These are phyloP conservation scores for Coniochaeta ligniaria DNA, from an alignment of 2,329 filamentous ascomycete species.

Conservation along the genomic window DNA sequence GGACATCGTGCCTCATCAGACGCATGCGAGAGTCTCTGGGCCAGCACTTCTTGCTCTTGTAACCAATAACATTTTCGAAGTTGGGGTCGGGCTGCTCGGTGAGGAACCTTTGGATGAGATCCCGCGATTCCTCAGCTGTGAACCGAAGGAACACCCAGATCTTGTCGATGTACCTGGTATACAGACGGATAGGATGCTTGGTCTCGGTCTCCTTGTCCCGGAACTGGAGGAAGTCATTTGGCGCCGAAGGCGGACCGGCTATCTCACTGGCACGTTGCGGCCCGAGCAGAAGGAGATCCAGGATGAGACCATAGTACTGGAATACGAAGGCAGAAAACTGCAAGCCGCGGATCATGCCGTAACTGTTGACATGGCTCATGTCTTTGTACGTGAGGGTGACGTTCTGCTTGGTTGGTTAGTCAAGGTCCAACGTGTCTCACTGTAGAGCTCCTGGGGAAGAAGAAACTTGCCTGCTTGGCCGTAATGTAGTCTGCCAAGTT, in stretches of 20 bases:
- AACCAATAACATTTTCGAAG: conserved; percentile 98
- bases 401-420: too few species aligned
- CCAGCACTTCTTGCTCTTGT: conserved; percentile 99
- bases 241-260: conserved; percentile 84
- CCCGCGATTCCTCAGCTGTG: conserved; percentile 85
- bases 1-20: conserved; percentile 97
- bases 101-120: conserved; percentile 93
- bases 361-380: conserved; percentile 99
- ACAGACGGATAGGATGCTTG: conserved; percentile 92
- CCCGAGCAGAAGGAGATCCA: conserved; percentile 86
- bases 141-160: conserved; percentile 98
- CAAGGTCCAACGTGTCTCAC: too few species aligned
- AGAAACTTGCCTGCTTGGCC: too few species aligned
- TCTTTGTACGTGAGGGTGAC: conserved; percentile 99
- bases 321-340: conserved; percentile 99
- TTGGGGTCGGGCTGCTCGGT: conserved; percentile 98
- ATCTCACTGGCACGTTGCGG: conserved; percentile 97
- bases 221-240: conserved; percentile 98
- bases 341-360: conserved; percentile 94
- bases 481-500: conserved; percentile 99
- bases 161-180: conserved; percentile 94
- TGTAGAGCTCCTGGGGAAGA: too few species aligned
- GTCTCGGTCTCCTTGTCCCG: conserved; percentile 87
- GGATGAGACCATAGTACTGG: conserved; percentile 94
- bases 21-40: conserved; percentile 96